phyloP scores from a whole-genome alignment of 1,284 basidiomycete genomes.

The Omphalotus olearius region DNA sequence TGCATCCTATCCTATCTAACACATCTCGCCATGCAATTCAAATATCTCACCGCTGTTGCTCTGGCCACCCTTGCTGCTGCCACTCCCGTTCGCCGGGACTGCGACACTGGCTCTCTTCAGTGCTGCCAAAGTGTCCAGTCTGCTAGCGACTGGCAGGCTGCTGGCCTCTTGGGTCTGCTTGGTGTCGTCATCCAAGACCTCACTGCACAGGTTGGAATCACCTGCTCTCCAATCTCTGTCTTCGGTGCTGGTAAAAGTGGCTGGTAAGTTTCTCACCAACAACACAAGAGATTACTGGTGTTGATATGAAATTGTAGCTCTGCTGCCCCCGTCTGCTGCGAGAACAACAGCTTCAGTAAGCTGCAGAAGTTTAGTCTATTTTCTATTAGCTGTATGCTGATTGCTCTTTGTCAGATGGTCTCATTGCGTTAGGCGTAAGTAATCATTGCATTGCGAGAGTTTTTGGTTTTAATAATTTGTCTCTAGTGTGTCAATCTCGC shows the following conservation, averaged over 20 bases:
- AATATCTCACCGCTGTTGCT: slow-evolving; percentile 8
- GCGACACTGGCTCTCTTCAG: slow-evolving; percentile 20
- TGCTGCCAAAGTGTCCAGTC: slow-evolving; percentile 19
- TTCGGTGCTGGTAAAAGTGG: background rate
- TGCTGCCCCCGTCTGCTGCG: slow-evolving; percentile 2
- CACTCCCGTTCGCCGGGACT: slow-evolving; percentile 19
- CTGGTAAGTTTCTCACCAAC: background rate
- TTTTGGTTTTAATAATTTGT: too few species aligned
- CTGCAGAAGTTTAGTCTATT: background rate
- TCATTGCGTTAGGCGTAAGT: background rate
- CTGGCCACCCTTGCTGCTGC: slow-evolving; percentile 22
- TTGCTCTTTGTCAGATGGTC: background rate
- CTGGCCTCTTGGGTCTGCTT: slow-evolving; percentile 11
- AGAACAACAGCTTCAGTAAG: slow-evolving; percentile 3
- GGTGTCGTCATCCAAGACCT: slow-evolving; percentile 12
- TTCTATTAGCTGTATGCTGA: background rate
- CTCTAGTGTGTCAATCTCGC: too few species aligned
- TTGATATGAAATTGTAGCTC: background rate
- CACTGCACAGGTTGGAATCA: background rate
- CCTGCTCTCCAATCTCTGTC: slow-evolving; percentile 4
- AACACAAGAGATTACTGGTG: too few species aligned
- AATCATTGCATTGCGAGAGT: too few species aligned
- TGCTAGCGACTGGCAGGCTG: background rate
- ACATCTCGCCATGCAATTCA: slow-evolving; percentile 8
- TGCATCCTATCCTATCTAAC: background rate